Evolutionary conservation across 2,329 filamentous ascomycete genomes (phyloP), one percentile per base, ranked within the genome.

Genomic region (Botrytis paeoniae): DNA sequence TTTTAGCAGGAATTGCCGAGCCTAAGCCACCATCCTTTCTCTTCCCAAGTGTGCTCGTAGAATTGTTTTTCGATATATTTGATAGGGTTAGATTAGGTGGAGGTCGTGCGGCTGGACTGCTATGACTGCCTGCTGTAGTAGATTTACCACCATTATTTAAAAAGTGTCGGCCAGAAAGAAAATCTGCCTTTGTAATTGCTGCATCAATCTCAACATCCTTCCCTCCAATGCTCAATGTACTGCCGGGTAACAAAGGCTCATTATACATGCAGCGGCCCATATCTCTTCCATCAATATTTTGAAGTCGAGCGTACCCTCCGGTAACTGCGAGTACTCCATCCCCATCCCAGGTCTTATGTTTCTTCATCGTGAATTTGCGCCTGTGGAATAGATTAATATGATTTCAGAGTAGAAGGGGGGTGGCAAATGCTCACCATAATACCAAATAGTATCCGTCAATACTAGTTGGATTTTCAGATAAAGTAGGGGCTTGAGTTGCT

Each of bases 321-420:
- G 83, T 81, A 5, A 91, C 84, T 6, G 85, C 84, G 14, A 93
- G 83, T 3, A 92, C 85, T 2, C 90, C 91, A 81, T 93, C 91
- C 3, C 91, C 91, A 78, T 93, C 91, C 91, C 91, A 93, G 8
- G 90, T 93, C 80, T 93, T 93, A 81, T 93, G 89, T 82, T 93
- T 93, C 81, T 92, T 93, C 9, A 84, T 87, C 0, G 90, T 92
- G 69, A 86, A 88, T 80, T 92, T 92, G 32, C 91, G 88, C 91
- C 88, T 89, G 59, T 39, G 41, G 7, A 37, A 48, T 9, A 41
- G 25, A 61, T 54, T 60, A 43, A 48, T 32, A 73, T 29, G n/a
- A 54, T 69, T 54, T 41, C 35, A 16, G 1, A 20, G 35, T 35
- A 25, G 37, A 32, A 16, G 4, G 5, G 18, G 22, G 16, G 22